phyloP scores from a whole-genome alignment of 441 rosid species.

The Sinapis alba region DNA sequence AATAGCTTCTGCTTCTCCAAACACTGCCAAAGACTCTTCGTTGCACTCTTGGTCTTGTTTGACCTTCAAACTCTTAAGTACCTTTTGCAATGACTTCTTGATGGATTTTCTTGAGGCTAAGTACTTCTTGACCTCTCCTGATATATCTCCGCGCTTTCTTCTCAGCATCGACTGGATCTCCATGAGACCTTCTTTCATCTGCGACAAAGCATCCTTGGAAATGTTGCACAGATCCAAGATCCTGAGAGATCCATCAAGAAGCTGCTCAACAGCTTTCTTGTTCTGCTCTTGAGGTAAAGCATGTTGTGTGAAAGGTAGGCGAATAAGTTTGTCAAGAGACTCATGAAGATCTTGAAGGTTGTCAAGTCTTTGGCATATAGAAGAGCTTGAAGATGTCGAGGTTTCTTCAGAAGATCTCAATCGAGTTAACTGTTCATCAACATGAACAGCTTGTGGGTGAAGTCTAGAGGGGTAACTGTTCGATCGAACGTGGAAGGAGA shows the following conservation, averaged over 20 bases:
- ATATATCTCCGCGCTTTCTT: slow-evolving; percentile 37
- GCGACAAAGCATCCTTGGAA: slow-evolving; percentile 32
- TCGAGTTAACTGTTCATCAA: slow-evolving; percentile 28
- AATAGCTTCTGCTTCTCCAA: slow-evolving; percentile 40
- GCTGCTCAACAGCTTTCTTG: slow-evolving; percentile 24
- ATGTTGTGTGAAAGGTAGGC: slow-evolving; percentile 31
- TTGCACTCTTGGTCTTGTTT: slow-evolving; percentile 6
- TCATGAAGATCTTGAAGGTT: slow-evolving; percentile 44
- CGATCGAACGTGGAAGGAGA: slow-evolving; percentile 29
- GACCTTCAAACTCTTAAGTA: slow-evolving; percentile 21
- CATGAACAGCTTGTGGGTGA: slow-evolving; percentile 30
- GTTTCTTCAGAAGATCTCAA: slow-evolving; percentile 30
- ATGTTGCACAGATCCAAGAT: slow-evolving; percentile 34
- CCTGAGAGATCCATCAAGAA: slow-evolving; percentile 50
- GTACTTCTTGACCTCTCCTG: slow-evolving; percentile 29
- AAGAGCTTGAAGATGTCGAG: slow-evolving; percentile 29
- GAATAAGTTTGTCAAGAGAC: slow-evolving; percentile 43
- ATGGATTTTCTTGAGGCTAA: slow-evolving; percentile 30
- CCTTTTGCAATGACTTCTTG: slow-evolving; percentile 35
- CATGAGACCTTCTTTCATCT: slow-evolving; percentile 37
- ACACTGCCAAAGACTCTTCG: slow-evolving; percentile 10
- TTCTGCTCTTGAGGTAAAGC: slow-evolving; percentile 27
- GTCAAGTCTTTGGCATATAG: slow-evolving; percentile 35
- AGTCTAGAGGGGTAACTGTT: slow-evolving; percentile 31
- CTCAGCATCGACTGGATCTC: slow-evolving; percentile 36